phyloP scores from a whole-genome alignment of 1,284 basidiomycete genomes.

The Marasmius tenuissimus region DNA sequence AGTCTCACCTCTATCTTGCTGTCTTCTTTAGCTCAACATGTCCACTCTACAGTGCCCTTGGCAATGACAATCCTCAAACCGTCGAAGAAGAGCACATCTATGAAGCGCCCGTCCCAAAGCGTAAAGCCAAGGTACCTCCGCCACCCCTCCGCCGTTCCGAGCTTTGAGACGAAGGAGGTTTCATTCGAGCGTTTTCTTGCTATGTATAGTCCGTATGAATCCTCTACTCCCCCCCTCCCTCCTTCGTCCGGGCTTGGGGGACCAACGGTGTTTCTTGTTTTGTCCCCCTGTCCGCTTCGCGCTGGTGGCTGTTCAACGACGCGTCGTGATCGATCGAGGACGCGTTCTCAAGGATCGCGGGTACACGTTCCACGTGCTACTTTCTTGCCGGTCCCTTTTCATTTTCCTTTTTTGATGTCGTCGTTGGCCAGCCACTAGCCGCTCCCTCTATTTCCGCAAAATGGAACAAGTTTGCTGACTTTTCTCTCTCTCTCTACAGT shows the following conservation, averaged over 20 bases:
- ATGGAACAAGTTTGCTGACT: slow-evolving; percentile 17
- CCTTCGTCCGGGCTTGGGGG: slow-evolving; percentile 87
- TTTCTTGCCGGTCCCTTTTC: slow-evolving; percentile 15
- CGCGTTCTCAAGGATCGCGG: slow-evolving; percentile 27
- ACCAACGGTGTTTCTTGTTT: slow-evolving; percentile 64
- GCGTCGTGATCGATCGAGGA: slow-evolving; percentile 30
- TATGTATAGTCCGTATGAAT: slow-evolving; percentile 73
- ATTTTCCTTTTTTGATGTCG: slow-evolving; percentile 19
- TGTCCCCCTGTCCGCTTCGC: slow-evolving; percentile 72
- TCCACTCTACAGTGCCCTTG: slow-evolving; percentile 52
- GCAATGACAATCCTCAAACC: slow-evolving; percentile 63
- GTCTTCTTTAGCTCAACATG: slow-evolving; percentile 17
- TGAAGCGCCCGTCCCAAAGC: slow-evolving; percentile 62
- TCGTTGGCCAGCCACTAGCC: slow-evolving; percentile 41
- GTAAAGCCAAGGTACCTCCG: slow-evolving; percentile 86
- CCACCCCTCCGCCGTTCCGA: slow-evolving; percentile 79
- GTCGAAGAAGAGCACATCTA: slow-evolving; percentile 76
- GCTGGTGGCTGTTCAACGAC: slow-evolving; percentile 43
- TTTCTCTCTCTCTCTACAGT: slow-evolving; percentile 32
- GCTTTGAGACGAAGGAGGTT: slow-evolving; percentile 88
- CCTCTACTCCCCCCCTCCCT: slow-evolving; percentile 54
- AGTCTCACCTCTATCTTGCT: slow-evolving; percentile 24
- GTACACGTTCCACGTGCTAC: slow-evolving; percentile 43
- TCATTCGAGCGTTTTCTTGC: slow-evolving; percentile 38
- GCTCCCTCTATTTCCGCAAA: slow-evolving; percentile 19